Evolutionary conservation across 495 filamentous ascomycete species (phyloP), one percentile per base, ranked within the genome.

Genomic region (Penicillium riverlandense): DNA sequence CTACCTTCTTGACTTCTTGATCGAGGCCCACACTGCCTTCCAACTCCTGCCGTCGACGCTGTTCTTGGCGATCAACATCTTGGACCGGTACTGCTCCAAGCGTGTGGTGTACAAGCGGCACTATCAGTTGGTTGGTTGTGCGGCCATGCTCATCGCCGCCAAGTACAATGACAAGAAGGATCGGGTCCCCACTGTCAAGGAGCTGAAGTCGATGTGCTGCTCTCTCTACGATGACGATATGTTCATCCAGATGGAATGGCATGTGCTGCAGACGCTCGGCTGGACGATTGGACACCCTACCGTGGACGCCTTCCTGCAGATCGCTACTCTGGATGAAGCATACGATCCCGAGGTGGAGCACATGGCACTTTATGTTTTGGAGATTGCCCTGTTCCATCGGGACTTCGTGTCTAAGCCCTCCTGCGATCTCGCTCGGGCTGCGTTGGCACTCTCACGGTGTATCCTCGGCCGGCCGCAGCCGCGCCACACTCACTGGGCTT

Each of bases 231-330:
- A 99, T 61, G 90, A 96, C 11, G 92, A 96, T 60, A 97, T 99
- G 92, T 99, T 99, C 69, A 90, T 87, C 11, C 92, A 99, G 67
- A 97, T 99, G 94, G 92, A 99, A 65, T 96, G 95, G 91, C 92
- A 99, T 64, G 92, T 99, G 8, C 75, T 99, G 53, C 90, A 95
- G 67, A 97, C 92, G n/a, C 76, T 99, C 47, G 85, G 87, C 48
- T 99, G 94, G 94, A 80, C 83, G 52, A 84, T 99, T 52, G 92
- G 92, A 34, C 90, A 96, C 71, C 90, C 92, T 1, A 96, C 92
- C 29, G 86, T 96, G 42, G 90, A 97, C 61, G 84, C 78, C 58
- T 99, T 96, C 67, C 75, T 96, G 34, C 83, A 95, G 51, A 61
- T 95, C 46, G 71, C 74, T 16, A 79, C 84, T 43, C 66, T 85